Conservation (phyloP, 495 filamentous ascomycete species). For the Penicillium goetzii region DNA sequence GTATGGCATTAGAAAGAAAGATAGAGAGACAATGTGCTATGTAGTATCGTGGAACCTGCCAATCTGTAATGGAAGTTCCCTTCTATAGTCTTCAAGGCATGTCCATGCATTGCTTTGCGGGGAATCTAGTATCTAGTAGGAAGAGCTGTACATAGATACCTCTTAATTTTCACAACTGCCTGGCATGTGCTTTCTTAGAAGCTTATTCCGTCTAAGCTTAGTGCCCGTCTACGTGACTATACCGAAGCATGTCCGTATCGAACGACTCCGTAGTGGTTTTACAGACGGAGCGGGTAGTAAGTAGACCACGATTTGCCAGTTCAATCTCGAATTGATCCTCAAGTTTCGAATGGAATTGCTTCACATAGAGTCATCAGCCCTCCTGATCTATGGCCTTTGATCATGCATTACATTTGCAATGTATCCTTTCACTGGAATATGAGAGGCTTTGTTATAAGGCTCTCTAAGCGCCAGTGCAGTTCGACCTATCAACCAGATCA, state of each 20-base stretch:
- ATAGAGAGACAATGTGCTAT: neutral
- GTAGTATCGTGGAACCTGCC: neutral
- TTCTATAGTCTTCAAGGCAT: neutral
- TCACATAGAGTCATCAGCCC: too few relatives aligned
- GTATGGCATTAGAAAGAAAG: neutral
- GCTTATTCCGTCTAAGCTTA: neutral
- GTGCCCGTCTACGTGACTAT: neutral
- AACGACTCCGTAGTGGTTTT: neutral
- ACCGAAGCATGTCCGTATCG: neutral
- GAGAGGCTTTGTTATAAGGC: neutral
- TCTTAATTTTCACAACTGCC: too few relatives aligned
- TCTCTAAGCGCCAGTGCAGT: neutral
- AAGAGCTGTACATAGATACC: neutral
- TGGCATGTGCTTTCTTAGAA: neutral
- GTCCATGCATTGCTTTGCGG: too few relatives aligned
- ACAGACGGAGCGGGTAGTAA: neutral
- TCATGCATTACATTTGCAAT: neutral
- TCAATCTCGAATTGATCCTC: neutral
- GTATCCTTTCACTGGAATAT: neutral
- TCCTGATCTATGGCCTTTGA: too few relatives aligned
- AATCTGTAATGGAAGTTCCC: neutral
- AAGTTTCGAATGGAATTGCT: neutral
- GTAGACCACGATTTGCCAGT: neutral
- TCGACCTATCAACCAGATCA: neutral
- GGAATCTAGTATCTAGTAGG: too few relatives aligned